Percentiles rank a stretch among this genome's conserved stretches.
phyloP scores from a whole-genome alignment of 129 eudicot species.

The Centrapalus pauciflorus region DNA sequence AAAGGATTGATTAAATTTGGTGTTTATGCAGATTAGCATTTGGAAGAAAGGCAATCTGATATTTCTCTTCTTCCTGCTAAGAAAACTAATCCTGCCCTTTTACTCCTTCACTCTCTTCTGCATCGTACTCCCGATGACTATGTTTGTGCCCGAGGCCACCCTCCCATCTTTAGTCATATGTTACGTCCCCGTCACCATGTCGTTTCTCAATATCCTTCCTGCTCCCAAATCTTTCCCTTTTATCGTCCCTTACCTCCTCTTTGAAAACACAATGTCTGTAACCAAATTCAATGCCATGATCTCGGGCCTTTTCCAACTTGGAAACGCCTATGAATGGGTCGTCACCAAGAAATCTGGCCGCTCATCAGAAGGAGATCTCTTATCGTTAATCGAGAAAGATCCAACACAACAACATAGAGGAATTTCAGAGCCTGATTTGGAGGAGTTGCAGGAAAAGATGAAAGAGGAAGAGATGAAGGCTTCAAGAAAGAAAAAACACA shows the following conservation, averaged over 20 bases:
- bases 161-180: slow-evolving; percentile 80
- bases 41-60: slow-evolving; percentile 80
- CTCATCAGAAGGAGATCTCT: slow-evolving; percentile 77
- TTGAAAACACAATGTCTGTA: slow-evolving; percentile 89
- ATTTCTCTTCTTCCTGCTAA: slow-evolving; percentile 73
- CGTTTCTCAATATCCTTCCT: slow-evolving; percentile 75
- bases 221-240: slow-evolving; percentile 84
- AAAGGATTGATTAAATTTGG: neutral
- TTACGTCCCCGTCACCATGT: slow-evolving; percentile 67
- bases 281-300: slow-evolving; percentile 95
- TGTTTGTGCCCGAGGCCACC: slow-evolving; percentile 85
- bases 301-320: slow-evolving; percentile 78
- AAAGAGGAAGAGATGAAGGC: slow-evolving; percentile 29
- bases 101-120: slow-evolving; percentile 88
- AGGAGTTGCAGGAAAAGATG: slow-evolving; percentile 34
- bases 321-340: slow-evolving; percentile 86
- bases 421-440: slow-evolving; percentile 52
- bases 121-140: slow-evolving; percentile 81
- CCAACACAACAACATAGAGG: slow-evolving; percentile 30
- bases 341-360: slow-evolving; percentile 95
- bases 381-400: slow-evolving; percentile 39
- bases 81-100: slow-evolving; percentile 79
- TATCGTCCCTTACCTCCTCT: slow-evolving; percentile 80
- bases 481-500: slow-evolving; percentile 46
- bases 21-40: slow-evolving; percentile 61